phyloP scores from a whole-genome alignment of 2,329 filamentous ascomycete genomes.

The Huntiella bhutanensis region DNA sequence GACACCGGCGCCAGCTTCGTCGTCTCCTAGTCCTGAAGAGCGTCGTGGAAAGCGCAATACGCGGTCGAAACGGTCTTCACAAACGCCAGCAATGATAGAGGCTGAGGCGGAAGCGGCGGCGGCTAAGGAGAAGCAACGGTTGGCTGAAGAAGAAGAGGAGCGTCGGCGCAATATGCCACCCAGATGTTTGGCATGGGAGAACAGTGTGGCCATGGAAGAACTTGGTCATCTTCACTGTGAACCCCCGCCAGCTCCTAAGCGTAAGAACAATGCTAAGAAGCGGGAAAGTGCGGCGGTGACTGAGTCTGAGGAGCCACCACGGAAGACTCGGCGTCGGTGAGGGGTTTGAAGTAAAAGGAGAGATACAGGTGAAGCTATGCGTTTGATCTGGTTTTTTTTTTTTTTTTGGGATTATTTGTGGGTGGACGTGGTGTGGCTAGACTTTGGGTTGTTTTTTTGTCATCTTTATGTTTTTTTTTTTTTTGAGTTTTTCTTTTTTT shows the following conservation, averaged over 20 bases:
- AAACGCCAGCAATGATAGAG: neutral
- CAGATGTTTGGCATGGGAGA: constrained; percentile 35
- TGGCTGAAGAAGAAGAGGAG: constrained; percentile 22
- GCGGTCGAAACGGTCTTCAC: constrained; percentile 5
- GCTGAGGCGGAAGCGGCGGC: neutral
- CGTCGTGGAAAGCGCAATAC: constrained; percentile 1
- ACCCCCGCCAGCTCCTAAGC: constrained; percentile 26
- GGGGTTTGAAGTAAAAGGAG: neutral
- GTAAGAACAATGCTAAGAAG: constrained; percentile 31
- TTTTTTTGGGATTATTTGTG: too few relatives aligned
- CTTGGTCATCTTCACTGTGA: constrained; percentile 38
- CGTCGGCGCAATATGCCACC: constrained; percentile 26
- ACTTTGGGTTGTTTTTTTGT: too few relatives aligned
- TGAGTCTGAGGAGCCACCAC: constrained; percentile 14
- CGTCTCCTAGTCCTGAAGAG: neutral
- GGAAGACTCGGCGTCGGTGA: constrained; percentile 14
- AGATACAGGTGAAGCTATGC: too few relatives aligned
- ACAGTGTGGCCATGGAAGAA: constrained; percentile 37
- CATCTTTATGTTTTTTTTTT: neutral
- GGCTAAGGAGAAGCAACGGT: constrained; percentile 8
- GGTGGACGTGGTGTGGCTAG: too few relatives aligned
- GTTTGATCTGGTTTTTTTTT: too few relatives aligned
- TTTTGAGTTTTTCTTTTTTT: constrained; percentile 6
- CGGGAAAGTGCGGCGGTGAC: constrained; percentile 22
- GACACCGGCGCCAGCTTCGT: neutral